Evolutionary conservation across 371 early-diverging fungal genomes (phyloP), one percentile per base, ranked within the genome.

Genomic region (Chytridiales sp.): DNA sequence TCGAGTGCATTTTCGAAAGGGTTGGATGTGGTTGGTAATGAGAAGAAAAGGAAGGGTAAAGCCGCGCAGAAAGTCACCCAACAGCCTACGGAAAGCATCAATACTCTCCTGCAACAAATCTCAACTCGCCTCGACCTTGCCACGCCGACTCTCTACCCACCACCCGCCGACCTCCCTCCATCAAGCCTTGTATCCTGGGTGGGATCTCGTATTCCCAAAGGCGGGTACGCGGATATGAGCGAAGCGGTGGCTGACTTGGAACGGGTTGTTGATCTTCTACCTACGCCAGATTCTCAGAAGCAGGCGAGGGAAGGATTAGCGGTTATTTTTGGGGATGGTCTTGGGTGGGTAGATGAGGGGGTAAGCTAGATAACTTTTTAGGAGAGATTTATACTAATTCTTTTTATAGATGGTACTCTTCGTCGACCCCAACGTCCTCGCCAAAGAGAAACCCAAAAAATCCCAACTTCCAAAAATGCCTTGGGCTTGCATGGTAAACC

Each of bases 341-440:
- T 54, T 39, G 54, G 42, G 4, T 54, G 54, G 54, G n/a, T 54
- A 15, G 22, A 22, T 22, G 54, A 54, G 30, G 54, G 54, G 54
- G 54, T 54, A 41, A 26, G 54, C 29, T 3, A 19, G 11, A 19
- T 26, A 29, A 29, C 26, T 48, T 8, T 29, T 48, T 8, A 26
- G 30, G 19, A 26, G 48, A 21, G 6, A 31, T 29, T 48, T 48
- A 8, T 44, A 11, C 17, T 44, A 8, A 24, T 44, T 15, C 15
- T 26, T 27, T 6, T 27, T 48, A 15, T 11, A 54, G 54, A 17
- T 11, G 6, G 13, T 41, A 9, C 29, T 54, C 2, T 54, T 54
- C 41, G 54, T 54, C 24, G 54, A 41, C 21, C 54, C 54, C 3
- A 39, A 54, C 54, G 41, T 8, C 17, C 41, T 54, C 35, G 41